phyloP scores from a whole-genome alignment of 371 early-diverging fungal genomes.

The Haplosporangium sp. region DNA sequence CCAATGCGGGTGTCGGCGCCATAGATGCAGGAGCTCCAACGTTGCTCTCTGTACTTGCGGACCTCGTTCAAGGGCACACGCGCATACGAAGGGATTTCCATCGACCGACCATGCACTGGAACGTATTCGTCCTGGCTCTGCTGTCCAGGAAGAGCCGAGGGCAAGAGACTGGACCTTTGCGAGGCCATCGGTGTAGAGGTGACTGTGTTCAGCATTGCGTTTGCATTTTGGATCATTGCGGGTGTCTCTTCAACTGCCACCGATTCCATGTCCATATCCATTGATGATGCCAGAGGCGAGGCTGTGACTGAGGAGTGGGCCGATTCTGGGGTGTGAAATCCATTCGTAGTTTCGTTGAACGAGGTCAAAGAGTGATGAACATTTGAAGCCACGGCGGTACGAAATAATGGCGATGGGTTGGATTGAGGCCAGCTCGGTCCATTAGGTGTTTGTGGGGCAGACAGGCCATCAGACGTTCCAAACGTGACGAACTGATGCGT shows the following conservation, averaged over 20 bases:
- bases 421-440: constrained; percentile 18
- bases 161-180: constrained; percentile 20
- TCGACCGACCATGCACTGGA: constrained; percentile 51
- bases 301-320: constrained; percentile 21
- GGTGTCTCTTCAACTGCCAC: constrained; percentile 5
- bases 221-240: constrained; percentile 20
- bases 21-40: constrained; percentile 54
- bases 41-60: constrained; percentile 49
- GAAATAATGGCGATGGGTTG: constrained; percentile 17
- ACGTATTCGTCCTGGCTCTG: constrained; percentile 17
- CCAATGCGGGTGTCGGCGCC: constrained; percentile 45
- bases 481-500: constrained; percentile 25
- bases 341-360: constrained; percentile 2
- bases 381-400: constrained; percentile 6
- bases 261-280: constrained; percentile 51
- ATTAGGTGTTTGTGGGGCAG: constrained; percentile 21
- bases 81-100: constrained; percentile 53
- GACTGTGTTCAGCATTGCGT: constrained; percentile 17
- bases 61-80: constrained; percentile 47
- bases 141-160: constrained; percentile 41
- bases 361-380: not conserved
- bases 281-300: constrained; percentile 19
- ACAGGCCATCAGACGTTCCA: constrained; percentile 2
- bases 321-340: constrained; percentile 47
- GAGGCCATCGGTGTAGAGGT: constrained; percentile 1